Base-by-base conservation (phyloP, 768 basidiomycete genomes). In the Boletus rubropictus region DNA sequence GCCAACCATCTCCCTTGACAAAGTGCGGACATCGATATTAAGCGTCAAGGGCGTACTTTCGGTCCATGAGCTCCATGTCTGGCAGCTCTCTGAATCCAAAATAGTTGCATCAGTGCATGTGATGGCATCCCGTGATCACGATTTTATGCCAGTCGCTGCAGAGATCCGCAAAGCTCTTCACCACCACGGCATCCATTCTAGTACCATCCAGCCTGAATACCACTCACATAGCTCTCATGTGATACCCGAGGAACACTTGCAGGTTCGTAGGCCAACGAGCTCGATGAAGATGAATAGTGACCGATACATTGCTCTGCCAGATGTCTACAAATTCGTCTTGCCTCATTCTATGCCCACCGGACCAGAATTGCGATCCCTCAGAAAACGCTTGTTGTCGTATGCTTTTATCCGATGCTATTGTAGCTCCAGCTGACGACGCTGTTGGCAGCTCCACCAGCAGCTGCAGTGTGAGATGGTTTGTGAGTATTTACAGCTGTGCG, bases 31-130 rank as follows among this genome's bases (percentile, higher is more conserved):
- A n/a, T 81, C 86, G 5, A 95, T 99, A 47, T 72, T 87, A 12
- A 71, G 70, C 4, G 87, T 97, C 21, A 77, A 86, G 4, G 95
- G 96, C 39, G 96, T 88, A 21, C 66, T 79, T 46, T 81, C 81
- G 12, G 72, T 98, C 24, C 96, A 98, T 59, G 91, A 97, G 62
- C 76, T 99, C 22, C 96, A 99, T 68, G 81, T 98, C 44, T 99
- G 96, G 96, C 92, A 95, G 60, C 78, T 99, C 39, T 94, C 91
- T 9, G 96, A 99, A 69, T 82, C 79, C 47, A 97, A 96, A 64
- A 82, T 93, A 45, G 86, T 99, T 35, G 94, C 94, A 9, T 94
- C 89, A 2, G 95, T 99, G 21, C 96, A 99, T 67, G 90, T 99
- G 39, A 79, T 89, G 56, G 82, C 92, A 7, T 82, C 82, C 32